Evolutionary conservation across 768 basidiomycete species (phyloP), one percentile per base, ranked within the genome.

Genomic region (Agaricus blazei): DNA sequence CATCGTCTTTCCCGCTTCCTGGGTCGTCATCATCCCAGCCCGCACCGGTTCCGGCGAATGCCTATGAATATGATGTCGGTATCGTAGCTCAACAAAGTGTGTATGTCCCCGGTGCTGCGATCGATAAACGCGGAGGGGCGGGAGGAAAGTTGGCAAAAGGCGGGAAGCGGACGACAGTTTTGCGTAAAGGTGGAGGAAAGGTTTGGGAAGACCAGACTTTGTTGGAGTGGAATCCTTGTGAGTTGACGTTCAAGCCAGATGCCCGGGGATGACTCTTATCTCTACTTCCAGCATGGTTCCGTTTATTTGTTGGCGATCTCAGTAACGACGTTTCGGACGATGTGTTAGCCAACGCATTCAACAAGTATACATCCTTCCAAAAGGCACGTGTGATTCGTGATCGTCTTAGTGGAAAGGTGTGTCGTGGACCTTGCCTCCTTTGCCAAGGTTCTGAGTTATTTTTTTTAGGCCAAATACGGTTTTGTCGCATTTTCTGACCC

Each of bases 301-400:
- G 97, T 28, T 74, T 99, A 41, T 99, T 99, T 65, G 94, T 98
- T 23, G 97, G 97, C 41, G 96, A 99, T 70, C 80, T 98, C 36
- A 96, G 94, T 64, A 98, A 98, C 66, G 97, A 98, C 71, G 94
- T 98, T 41, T 94, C 93, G 48, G 97, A 98, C 65, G 93, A 97
- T 61, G 89, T 96, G 15, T 81, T 98, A 15, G 74, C 91, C 48
- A 91, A 90, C 61, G 95, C 95, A 12, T 99, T 99, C 72, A 87
- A 85, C 70, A 90, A 91, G 70, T 98, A 96, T 67, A 70, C 90
- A 0, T 93, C 93, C 9, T 99, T 98, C 72, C 83, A 84, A 71
- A 98, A 98, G 73, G 93, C 93, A 34, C 87, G 93, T 47, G 97
- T 99, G 54, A 93, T 98, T 56, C 81, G 95, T 34, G 97, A 99